Conservation (phyloP, 2,329 filamentous ascomycete species). For the Fusarium hostae region DNA sequence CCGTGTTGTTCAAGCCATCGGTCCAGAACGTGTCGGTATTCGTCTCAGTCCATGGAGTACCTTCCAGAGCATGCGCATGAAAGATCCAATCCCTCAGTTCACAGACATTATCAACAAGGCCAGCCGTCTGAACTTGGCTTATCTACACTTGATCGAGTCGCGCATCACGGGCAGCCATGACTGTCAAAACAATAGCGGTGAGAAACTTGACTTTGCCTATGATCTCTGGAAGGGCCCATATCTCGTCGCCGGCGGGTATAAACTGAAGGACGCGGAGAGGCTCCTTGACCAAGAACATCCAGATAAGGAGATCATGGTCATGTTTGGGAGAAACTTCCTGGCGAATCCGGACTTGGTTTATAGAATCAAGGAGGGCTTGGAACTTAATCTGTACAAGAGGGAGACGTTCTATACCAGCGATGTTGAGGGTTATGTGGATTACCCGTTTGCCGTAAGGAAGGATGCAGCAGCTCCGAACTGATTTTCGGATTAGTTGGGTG, state of each 20-base stretch:
- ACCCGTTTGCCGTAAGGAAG: conserved; percentile 23
- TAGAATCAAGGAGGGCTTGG: conserved; percentile 42
- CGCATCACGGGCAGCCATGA: conserved; percentile 59
- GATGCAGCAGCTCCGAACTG: rapidly evolving
- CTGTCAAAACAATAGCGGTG: conserved; percentile 45
- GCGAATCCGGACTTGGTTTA: conserved; percentile 45
- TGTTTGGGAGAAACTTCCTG: conserved; percentile 50
- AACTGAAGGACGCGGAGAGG: conserved; percentile 32
- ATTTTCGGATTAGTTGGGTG: rapidly evolving
- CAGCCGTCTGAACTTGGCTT: conserved; percentile 65
- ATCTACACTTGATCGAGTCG: conserved; percentile 70
- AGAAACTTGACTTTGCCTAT: conserved; percentile 50
- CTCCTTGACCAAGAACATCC: conserved; percentile 48
- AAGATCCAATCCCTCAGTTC: conserved; percentile 72
- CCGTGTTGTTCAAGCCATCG: conserved; percentile 54
- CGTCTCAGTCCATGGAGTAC: conserved; percentile 69
- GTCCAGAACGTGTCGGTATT: conserved; percentile 64
- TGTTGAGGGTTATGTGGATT: conserved; percentile 44
- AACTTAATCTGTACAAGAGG: conserved; percentile 42
- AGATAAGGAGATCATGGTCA: conserved; percentile 48
- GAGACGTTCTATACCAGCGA: conserved; percentile 43
- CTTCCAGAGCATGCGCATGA: conserved; percentile 73
- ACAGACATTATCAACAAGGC: conserved; percentile 64
- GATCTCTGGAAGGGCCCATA: conserved; percentile 49
- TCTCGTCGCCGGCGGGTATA: conserved; percentile 51